Evolutionary conservation across 2,329 filamentous ascomycete genomes (phyloP).

Genomic region (Grosmannia clavigera): DNA sequence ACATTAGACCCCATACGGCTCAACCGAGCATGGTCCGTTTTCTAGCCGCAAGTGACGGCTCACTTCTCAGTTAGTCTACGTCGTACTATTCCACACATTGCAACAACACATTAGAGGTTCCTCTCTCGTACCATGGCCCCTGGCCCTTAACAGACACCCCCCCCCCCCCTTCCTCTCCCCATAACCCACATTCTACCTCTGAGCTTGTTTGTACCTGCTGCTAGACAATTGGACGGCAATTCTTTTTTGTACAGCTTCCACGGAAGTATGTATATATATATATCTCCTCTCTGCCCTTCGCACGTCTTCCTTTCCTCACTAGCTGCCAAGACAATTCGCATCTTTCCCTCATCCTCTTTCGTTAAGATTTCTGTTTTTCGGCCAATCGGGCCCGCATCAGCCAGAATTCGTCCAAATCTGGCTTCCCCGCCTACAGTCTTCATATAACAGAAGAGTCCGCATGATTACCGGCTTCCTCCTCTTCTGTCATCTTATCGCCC

Average conservation of each 20-base stretch:
- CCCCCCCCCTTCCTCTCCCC: neutral
- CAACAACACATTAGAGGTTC: constrained; percentile 1
- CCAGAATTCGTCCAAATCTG: neutral
- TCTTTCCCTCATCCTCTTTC: neutral
- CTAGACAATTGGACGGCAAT: neutral
- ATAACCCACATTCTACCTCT: neutral
- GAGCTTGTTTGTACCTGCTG: constrained; percentile 3
- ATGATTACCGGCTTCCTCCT: neutral
- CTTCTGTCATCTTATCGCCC: neutral
- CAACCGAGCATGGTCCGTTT: constrained; percentile 3
- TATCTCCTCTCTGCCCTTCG: neutral
- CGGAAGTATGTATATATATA: neutral
- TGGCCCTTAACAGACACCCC: neutral
- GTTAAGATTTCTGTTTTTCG: neutral
- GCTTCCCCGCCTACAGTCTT: neutral
- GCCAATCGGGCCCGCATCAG: neutral
- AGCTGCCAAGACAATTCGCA: neutral
- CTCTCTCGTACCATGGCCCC: neutral
- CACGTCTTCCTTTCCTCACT: neutral
- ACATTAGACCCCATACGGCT: neutral
- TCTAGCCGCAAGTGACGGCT: constrained; percentile 7
- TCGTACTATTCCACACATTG: constrained; percentile 2
- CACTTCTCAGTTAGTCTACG: constrained; percentile 1
- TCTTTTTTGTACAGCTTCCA: neutral
- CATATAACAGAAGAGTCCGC: neutral